These are phyloP conservation scores for Phytophthora melonis DNA, from an alignment of 352 stramenopile genomes.

Conservation along the genomic window DNA sequence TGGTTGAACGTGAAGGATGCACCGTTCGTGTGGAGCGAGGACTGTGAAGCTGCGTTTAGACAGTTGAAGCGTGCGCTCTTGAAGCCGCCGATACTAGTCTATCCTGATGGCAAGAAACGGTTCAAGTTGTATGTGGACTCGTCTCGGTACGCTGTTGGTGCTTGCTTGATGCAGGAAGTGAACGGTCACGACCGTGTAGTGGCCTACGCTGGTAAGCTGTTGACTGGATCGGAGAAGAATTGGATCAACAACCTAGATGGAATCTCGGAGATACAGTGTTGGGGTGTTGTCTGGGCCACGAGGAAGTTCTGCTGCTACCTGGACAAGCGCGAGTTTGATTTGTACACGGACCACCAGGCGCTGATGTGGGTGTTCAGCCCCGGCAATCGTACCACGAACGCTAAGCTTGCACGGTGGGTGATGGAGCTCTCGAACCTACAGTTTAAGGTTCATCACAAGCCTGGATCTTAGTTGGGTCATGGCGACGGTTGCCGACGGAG, in stretches of 20 bases:
- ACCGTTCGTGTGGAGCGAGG: not conserved
- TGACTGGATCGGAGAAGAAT: slow-evolving; percentile 14
- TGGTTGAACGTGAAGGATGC: slow-evolving; percentile 10
- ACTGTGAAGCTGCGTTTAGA: slow-evolving; percentile 8
- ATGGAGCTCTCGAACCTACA: slow-evolving; percentile 5
- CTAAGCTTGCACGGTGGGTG: slow-evolving; percentile 6
- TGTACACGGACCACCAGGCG: slow-evolving; percentile 17
- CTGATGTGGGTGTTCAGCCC: slow-evolving; percentile 7
- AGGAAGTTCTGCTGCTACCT: slow-evolving; percentile 13
- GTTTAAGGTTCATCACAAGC: slow-evolving; percentile 12
- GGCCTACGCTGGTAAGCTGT: slow-evolving; percentile 9
- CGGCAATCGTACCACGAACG: not conserved
- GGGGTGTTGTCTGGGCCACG: slow-evolving; percentile 2
- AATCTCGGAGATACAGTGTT: slow-evolving; percentile 10
- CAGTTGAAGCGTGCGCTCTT: not conserved
- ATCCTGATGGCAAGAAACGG: slow-evolving; percentile 2
- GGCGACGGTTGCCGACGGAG: slow-evolving; percentile 1
- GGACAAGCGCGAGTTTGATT: slow-evolving; percentile 5
- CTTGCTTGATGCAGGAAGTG: slow-evolving; percentile 11
- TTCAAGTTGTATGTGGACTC: slow-evolving; percentile 15
- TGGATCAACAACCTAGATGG: slow-evolving; percentile 2
- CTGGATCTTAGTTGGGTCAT: slow-evolving; percentile 1
- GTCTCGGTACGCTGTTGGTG: not conserved
- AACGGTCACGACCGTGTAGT: slow-evolving; percentile 3
- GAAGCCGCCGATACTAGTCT: slow-evolving; percentile 11